Evolutionary conservation across 768 basidiomycete genomes (phyloP), one percentile per base, ranked within the genome.

Genomic region (Lactifluus piperatus): DNA sequence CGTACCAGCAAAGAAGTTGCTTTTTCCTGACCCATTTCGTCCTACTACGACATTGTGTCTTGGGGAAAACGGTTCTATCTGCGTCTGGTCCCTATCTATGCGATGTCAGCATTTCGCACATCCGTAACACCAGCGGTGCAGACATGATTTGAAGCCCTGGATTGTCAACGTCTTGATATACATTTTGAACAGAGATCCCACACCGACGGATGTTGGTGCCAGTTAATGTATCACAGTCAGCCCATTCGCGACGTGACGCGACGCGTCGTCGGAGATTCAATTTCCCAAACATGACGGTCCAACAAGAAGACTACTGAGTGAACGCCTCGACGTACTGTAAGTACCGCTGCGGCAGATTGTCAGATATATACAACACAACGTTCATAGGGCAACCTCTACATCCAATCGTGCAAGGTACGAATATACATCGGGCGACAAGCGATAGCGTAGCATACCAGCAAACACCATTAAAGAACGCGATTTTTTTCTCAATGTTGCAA

Each of bases 91-190:
- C 61, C 88, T 82, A 69, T 91, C 88, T 90, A 65, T 54, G 37
- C 11, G 29, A n/a, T 20, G 46, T 55, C 30, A 57, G 45, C 18
- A 7, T n/a, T 43, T 27, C 10, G 14, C 27, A 29, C 32, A 64
- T 39, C 60, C 22, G 36, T 60, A 60, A 67, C 34, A 20, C 22
- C 6, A 39, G 26, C 41, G 24, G 20, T n/a, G 71, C 81, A 66
- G 68, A 88, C 88, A 99, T n/a, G 94, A 97, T 74, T 99, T 99
- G 81, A 99, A 98, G 59, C 94, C 94, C 72, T 92, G 86, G 58
- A 94, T 88, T 1, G 91, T 92, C 30, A 93, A 73, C 20, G 91
- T 91, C 70, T 93, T 91, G 71, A 93, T 92, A 68, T 84, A 85
- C 88, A 90, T 90, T 13, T 56, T 47, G 36, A 39, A 29, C 27